A percentile compares a stretch with the other conserved stretches of the same genome.
Evolutionary conservation across 2,329 filamentous ascomycete genomes (phyloP).

Genomic region (Chrysosporium queenslandicum): DNA sequence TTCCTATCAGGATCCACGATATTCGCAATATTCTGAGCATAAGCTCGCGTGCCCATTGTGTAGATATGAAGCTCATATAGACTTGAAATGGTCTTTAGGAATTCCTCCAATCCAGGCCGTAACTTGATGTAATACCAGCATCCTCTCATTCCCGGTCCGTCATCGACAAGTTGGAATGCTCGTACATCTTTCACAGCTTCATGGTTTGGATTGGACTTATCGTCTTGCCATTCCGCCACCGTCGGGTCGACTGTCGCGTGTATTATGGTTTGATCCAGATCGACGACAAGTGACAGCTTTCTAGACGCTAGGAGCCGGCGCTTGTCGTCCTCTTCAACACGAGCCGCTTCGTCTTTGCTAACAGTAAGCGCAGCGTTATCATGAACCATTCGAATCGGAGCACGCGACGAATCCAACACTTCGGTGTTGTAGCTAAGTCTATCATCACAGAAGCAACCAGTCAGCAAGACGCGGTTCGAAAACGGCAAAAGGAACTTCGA

Average conservation of each 20-base stretch:
- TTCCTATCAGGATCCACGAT: constrained; percentile 85
- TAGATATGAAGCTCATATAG: constrained; percentile 96
- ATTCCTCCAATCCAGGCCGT: constrained; percentile 72
- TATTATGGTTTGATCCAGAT: constrained; percentile 96
- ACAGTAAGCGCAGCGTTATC: constrained; percentile 81
- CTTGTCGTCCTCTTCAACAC: constrained; percentile 78
- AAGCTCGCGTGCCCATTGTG: constrained; percentile 97
- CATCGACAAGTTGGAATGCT: constrained; percentile 80
- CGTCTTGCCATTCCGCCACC: constrained; percentile 87
- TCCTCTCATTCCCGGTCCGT: constrained; percentile 62
- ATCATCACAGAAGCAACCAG: neutral
- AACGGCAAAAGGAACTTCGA: neutral
- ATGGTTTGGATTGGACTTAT: constrained; percentile 81
- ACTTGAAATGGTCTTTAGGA: constrained; percentile 65
- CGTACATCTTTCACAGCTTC: constrained; percentile 79
- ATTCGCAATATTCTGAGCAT: constrained; percentile 80
- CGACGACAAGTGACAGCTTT: constrained; percentile 88
- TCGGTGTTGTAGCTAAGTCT: constrained; percentile 70
- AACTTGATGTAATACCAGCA: constrained; percentile 98
- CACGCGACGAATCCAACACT: constrained; percentile 67
- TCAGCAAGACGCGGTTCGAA: constrained; percentile 1
- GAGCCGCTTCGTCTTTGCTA: constrained; percentile 67
- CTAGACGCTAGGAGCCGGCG: constrained; percentile 65
- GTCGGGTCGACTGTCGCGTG: constrained; percentile 96
- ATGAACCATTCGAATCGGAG: constrained; percentile 90